A percentile compares a stretch with the other conserved stretches of the same genome.
Conservation (phyloP, 768 basidiomycete genomes). For the Suillus decipiens region DNA sequence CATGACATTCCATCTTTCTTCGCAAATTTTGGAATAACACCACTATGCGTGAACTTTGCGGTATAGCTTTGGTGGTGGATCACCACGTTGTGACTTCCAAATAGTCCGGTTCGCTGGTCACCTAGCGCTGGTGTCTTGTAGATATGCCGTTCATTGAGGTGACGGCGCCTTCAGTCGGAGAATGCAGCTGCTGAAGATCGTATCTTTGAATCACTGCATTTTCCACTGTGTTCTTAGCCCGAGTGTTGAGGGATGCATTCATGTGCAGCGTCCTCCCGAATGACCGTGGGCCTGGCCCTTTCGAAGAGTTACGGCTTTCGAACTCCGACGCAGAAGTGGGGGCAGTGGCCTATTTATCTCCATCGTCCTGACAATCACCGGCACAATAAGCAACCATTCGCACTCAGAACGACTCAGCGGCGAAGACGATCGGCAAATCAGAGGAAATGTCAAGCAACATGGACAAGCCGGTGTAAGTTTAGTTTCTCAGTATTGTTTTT, state of each 20-base stretch:
- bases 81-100: background rate
- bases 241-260: background rate
- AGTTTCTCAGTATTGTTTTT: conserved; percentile 6
- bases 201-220: too few species aligned
- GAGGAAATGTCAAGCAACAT: background rate
- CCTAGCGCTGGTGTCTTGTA: background rate
- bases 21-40: background rate
- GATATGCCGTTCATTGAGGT: background rate
- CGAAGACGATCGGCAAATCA: background rate
- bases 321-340: background rate
- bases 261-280: background rate
- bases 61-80: background rate
- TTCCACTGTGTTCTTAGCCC: too few species aligned
- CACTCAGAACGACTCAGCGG: background rate
- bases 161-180: background rate
- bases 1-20: background rate
- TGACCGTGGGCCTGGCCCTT: background rate
- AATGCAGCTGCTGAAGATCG: background rate
- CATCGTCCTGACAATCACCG: background rate
- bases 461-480: background rate
- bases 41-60: background rate
- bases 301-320: background rate
- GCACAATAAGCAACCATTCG: background rate
- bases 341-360: background rate
- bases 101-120: background rate